Percentiles rank a stretch among this genome's conserved stretches.
These are phyloP conservation scores for Aegilops tauschii DNA, from an alignment of 176 grass and related monocot species.

Conservation along the genomic window DNA sequence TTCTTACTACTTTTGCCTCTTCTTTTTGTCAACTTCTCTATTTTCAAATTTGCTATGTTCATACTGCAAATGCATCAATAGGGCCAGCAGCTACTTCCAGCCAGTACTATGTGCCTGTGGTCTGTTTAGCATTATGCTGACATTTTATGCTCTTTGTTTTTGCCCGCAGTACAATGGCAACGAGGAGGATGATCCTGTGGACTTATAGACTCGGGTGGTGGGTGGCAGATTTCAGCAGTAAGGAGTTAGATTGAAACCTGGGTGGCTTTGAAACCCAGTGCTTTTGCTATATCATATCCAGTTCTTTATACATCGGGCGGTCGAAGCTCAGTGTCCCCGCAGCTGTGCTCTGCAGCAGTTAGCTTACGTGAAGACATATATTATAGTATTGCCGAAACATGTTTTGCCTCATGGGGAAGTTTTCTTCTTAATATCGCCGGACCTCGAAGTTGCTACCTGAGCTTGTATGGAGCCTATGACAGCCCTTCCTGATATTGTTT, in stretches of 20 bases:
- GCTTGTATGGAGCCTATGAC: neutral
- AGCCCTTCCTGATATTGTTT: neutral
- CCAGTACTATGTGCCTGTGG: neutral
- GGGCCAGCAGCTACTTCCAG: neutral
- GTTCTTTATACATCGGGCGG: neutral
- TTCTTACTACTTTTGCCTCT: neutral
- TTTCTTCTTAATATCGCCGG: neutral
- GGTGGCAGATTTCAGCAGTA: constrained; percentile 25
- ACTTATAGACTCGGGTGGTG: constrained; percentile 14
- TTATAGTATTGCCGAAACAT: neutral
- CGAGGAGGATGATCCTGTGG: constrained; percentile 53
- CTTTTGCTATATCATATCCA: neutral
- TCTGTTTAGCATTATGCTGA: neutral
- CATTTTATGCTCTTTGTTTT: neutral
- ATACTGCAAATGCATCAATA: neutral
- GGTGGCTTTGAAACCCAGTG: constrained; percentile 5
- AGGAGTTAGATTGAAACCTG: constrained; percentile 14
- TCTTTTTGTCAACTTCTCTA: neutral
- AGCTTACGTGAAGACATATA: neutral
- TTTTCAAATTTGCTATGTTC: neutral
- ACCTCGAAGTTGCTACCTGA: neutral
- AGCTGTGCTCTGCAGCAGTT: neutral
- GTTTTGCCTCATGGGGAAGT: neutral
- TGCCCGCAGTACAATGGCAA: constrained; percentile 53
- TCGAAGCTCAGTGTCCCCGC: neutral